Base-by-base conservation (phyloP, 306 rosid genomes). In the Cucurbita moschata region DNA sequence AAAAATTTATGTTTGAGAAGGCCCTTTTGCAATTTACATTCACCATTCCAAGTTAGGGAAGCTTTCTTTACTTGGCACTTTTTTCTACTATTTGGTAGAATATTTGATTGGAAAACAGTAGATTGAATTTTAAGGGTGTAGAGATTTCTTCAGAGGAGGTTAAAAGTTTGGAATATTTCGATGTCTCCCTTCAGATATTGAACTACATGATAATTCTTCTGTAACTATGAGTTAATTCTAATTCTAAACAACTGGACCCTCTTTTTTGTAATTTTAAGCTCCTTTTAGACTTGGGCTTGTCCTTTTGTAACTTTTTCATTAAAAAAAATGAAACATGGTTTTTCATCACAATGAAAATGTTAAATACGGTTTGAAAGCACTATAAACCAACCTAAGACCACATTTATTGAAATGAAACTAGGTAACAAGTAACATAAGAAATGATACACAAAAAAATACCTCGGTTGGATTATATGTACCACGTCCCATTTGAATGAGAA, bases 401-500 rank as follows among this genome's bases (percentile, higher is more conserved):
- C 52, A 18, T 5, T 19, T 19, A 15, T 15, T 39, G 69, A 62
- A 13, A 62, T 0, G 21, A 38, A 39, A 62, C 47, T 13, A 37
- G 49, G 23, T 12, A n/a, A 39, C 26, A 39, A 37, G 8, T 15
- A 14, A 60, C n/a, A 40, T 40, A 69, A 7, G 6, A 26, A 46
- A 47, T 47, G 73, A 55, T 19, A 14, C 1, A 72, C 8, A 44
- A 42, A 77, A 30, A 49, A 44, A 4, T 64, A 94, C 96, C 96
- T 82, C 89, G 15, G 83, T 77, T 7, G 97, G 98, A 68, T 83
- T 50, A 52, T 86, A 88, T 19, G 87, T 79, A 75, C 98, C 92
- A 4, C 97, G 87, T 52, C 96, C 94, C 94, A 88, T 83, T 83
- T 87, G 94, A 77, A 90, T 84, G 75, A 88, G 82, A 77, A 93